Evolutionary conservation across 2,329 filamentous ascomycete species (phyloP).

Genomic region (Lithohypha guttulata): DNA sequence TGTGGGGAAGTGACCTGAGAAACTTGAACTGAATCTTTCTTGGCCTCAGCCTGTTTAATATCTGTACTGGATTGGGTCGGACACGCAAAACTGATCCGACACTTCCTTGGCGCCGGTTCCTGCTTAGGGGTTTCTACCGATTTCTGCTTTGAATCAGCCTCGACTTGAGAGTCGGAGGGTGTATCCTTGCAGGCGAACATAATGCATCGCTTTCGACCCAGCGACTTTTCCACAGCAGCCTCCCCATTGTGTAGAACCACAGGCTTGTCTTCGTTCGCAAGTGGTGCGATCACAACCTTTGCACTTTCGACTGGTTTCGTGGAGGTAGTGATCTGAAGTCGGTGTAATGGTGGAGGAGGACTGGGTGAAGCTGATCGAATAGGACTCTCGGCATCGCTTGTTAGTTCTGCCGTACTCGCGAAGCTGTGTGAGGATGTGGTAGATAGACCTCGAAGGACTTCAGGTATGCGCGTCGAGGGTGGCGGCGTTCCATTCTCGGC

Average conservation of each 20-base stretch:
- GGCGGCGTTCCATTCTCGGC: slow-evolving; percentile 31
- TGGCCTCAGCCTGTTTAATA: slow-evolving; percentile 20
- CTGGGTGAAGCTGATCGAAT: slow-evolving; percentile 81
- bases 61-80: slow-evolving; percentile 28
- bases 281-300: slow-evolving; percentile 22
- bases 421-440: slow-evolving; percentile 66
- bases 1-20: slow-evolving; percentile 31
- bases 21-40: slow-evolving; percentile 12
- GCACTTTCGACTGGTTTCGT: slow-evolving; percentile 14
- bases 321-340: slow-evolving; percentile 19
- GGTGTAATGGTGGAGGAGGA: slow-evolving; percentile 58
- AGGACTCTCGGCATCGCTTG: slow-evolving; percentile 89
- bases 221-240: slow-evolving; percentile 49
- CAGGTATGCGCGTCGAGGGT: slow-evolving; percentile 27
- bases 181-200: slow-evolving; percentile 77
- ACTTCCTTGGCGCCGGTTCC: slow-evolving; percentile 30
- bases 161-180: slow-evolving; percentile 33
- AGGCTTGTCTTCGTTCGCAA: slow-evolving; percentile 22
- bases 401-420: slow-evolving; percentile 77
- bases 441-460: slow-evolving; percentile 32
- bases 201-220: slow-evolving; percentile 76
- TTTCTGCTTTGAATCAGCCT: slow-evolving; percentile 25
- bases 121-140: slow-evolving; percentile 13
- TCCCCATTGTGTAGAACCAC: slow-evolving; percentile 35
- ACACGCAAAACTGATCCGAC: slow-evolving; percentile 38